Base-by-base conservation (phyloP, 805 yeast species). In the Clavispora santaluciae region DNA sequence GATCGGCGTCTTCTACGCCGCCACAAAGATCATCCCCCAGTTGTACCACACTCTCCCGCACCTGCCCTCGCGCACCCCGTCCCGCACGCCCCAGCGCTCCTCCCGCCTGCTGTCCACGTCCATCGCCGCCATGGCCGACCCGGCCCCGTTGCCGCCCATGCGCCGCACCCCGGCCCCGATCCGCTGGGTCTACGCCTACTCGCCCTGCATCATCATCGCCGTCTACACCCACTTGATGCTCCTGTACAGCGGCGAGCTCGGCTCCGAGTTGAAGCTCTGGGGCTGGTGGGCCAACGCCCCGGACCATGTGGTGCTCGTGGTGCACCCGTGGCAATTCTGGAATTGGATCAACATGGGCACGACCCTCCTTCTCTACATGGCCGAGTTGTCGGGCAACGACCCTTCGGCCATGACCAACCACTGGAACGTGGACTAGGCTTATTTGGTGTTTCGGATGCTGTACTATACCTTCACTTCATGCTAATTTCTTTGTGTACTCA, bases 271-370 rank as follows among this genome's bases (percentile, higher is more conserved):
- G 37, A 71, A 73, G 49, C 54, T 81, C 17, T 80, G 84, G 84
- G 78, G 78, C 3, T 68, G 76, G 59, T 72, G 77, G 76, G 50
- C 46, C 20, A 49, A 42, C 29, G 50, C 48, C 7, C 30, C 47
- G 22, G 46, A 55, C 22, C 55, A 61, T 35, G 49, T 59, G 28
- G 45, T 48, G 15, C 50, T 64, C 11, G 52, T 60, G 5, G 73
- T 75, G 21, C 79, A 81, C 57, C 83, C 96, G n/a, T 85, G 95
- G 87, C 89, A 88, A 54, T 86, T 93, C 59, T 91, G 99, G 98
- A 87, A 90, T 54, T 91, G 98, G 98, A 77, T 86, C 43, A 91
- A 91, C 59, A 86, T 91, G 70, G 80, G 83, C 50, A 75, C 83
- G 39, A 85, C 95, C 9, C 66, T 93, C 42, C 67, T 79, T n/a